A percentile compares a stretch with the other conserved stretches of the same genome.
These are phyloP conservation scores for Mrakia gelida DNA, from an alignment of 768 basidiomycete species.

Conservation along the genomic window DNA sequence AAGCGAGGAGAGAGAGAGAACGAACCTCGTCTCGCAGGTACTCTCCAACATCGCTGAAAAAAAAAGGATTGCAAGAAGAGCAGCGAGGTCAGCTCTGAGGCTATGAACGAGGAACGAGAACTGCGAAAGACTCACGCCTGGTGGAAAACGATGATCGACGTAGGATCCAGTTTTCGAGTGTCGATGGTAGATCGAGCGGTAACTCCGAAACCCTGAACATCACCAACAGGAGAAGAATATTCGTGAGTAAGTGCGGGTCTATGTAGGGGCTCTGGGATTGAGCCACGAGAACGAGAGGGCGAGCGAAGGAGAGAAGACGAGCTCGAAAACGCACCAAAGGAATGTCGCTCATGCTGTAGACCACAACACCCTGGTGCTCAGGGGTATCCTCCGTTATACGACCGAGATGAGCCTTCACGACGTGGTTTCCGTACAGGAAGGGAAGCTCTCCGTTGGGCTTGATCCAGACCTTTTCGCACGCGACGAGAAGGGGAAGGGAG, in stretches of 20 bases:
- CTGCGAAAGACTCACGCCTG: slow-evolving; percentile 65
- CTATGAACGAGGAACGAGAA: background rate
- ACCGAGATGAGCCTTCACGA: slow-evolving; percentile 97
- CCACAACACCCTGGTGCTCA: slow-evolving; percentile 96
- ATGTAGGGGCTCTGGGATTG: no score
- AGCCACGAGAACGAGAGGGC: background rate
- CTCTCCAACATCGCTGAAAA: slow-evolving; percentile 85
- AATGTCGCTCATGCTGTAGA: slow-evolving; percentile 91
- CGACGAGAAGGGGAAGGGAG: background rate
- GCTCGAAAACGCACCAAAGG: slow-evolving; percentile 62
- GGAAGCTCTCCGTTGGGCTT: slow-evolving; percentile 99
- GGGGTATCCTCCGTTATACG: slow-evolving; percentile 98
- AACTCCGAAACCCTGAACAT: slow-evolving; percentile 84
- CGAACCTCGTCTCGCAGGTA: slow-evolving; percentile 87
- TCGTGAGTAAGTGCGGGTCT: slow-evolving; percentile 5
- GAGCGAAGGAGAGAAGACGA: background rate
- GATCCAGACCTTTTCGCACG: slow-evolving; percentile 78
- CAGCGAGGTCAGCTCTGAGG: slow-evolving; percentile 19
- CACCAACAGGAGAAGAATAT: slow-evolving; percentile 22
- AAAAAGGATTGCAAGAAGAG: slow-evolving; percentile 9
- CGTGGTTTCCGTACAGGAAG: slow-evolving; percentile 96
- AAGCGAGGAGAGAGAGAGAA: background rate
- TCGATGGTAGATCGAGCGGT: slow-evolving; percentile 93
- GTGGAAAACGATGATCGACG: slow-evolving; percentile 95
- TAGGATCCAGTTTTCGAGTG: slow-evolving; percentile 94